Base-by-base conservation (phyloP, 805 yeast species). In the Komagataella kurtzmanii region DNA sequence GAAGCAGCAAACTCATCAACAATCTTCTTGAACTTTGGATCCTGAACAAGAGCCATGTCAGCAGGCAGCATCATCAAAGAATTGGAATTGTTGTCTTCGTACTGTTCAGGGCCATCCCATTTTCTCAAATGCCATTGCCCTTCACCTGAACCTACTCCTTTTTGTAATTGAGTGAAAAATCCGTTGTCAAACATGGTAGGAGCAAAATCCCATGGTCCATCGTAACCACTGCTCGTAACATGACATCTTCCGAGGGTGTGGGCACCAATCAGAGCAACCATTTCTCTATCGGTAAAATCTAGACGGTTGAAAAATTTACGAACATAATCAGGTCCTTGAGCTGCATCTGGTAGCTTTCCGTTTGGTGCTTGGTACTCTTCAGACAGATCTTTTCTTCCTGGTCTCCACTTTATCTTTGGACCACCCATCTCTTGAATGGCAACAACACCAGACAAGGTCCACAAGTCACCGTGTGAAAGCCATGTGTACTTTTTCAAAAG, bases 181-280 rank as follows among this genome's bases (percentile, higher is more conserved):
- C 86, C 87, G 69, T 88, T 88, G 50, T 82, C 73, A 64, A 88
- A 84, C 56, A 72, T 66, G 30, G 84, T 85, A 52, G 93, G 88
- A 45, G 85, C 78, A 52, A 83, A 84, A 44, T 91, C 90, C 96
- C 96, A 88, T 55, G 91, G 89, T 12, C 96, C 95, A 57, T 85
- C 93, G 70, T 74, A 88, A 2, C 95, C 95, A 19, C 88, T 78
- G 54, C 81, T 77, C 56, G 74, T 64, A 53, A 61, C 60, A 57
- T 75, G 79, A 54, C 79, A 72, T 58, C 79, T 61, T 24, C 79
- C 79, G 45, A 75, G 54, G 10, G 72, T 67, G 59, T 75, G 79
- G 12, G 76, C 76, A 44, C 79, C 79, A 46, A 72, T 64, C 49
- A 75, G 60, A 46, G 70, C 67, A 18, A 74, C 78, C 54, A 73